These are phyloP conservation scores for Rhynchosporium graminicola DNA, from an alignment of 2,329 filamentous ascomycete species.

Conservation along the genomic window DNA sequence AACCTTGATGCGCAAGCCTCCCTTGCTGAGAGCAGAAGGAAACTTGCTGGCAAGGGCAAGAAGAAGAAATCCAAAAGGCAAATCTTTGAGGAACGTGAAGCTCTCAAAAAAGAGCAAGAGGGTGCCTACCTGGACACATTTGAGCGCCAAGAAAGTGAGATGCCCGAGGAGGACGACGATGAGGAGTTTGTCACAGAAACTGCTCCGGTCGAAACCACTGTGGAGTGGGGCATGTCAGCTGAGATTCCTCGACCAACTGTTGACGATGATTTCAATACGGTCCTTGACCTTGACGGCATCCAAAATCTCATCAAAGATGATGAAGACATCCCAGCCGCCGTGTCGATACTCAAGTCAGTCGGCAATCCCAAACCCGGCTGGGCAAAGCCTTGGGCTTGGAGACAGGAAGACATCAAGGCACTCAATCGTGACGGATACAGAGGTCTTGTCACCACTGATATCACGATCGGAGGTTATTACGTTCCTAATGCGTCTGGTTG, in stretches of 20 bases:
- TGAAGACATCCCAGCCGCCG: constrained; percentile 62
- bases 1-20: constrained; percentile 50
- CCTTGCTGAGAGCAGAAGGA: constrained; percentile 54
- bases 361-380: constrained; percentile 54
- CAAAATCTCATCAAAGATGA: constrained; percentile 68
- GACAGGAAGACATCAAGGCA: constrained; percentile 70
- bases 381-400: constrained; percentile 66
- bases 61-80: constrained; percentile 83
- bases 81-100: constrained; percentile 66
- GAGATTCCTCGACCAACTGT: constrained; percentile 63
- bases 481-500: constrained; percentile 83
- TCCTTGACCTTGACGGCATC: constrained; percentile 72
- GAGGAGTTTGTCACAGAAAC: constrained; percentile 42
- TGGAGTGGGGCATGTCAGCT: constrained; percentile 61
- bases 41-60: constrained; percentile 51
- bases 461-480: constrained; percentile 67
- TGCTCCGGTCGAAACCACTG: constrained; percentile 44
- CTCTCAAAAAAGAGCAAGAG: constrained; percentile 57
- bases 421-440: constrained; percentile 60
- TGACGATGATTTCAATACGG: constrained; percentile 62
- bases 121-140: constrained; percentile 48
- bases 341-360: constrained; percentile 46
- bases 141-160: constrained; percentile 42
- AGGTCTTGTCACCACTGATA: constrained; percentile 45
- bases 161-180: constrained; percentile 34